Evolutionary conservation across 768 basidiomycete species (phyloP).

Genomic region (Mycena galericulata): DNA sequence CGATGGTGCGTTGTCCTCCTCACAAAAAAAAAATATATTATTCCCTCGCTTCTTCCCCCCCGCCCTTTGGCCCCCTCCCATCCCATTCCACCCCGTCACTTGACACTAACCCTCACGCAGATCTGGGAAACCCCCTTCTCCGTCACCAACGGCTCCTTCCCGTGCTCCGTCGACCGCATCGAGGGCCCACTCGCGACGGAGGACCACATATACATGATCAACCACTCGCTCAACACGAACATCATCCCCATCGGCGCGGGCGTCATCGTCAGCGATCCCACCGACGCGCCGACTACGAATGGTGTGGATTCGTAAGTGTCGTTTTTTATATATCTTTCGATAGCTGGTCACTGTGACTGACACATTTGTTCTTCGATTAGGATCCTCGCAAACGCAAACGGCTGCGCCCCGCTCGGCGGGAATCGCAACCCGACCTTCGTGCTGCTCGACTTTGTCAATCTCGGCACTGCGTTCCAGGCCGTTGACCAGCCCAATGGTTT

Average conservation of each 20-base stretch:
- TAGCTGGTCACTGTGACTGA: too few species aligned
- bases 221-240: slow-evolving; percentile 66
- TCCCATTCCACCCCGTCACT: neutral
- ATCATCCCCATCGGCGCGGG: slow-evolving; percentile 51
- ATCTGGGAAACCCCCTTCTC: slow-evolving; percentile 72
- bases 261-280: slow-evolving; percentile 53
- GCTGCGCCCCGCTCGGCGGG: slow-evolving; percentile 45
- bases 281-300: slow-evolving; percentile 46
- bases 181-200: slow-evolving; percentile 57
- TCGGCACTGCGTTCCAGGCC: slow-evolving; percentile 43
- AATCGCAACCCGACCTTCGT: slow-evolving; percentile 48
- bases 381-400: slow-evolving; percentile 41
- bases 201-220: slow-evolving; percentile 71
- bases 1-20: slow-evolving; percentile 42
- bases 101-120: slow-evolving; percentile 37
- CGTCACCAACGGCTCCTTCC: slow-evolving; percentile 61
- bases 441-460: slow-evolving; percentile 49
- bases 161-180: slow-evolving; percentile 66
- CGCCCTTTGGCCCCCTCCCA: too few species aligned
- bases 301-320: slow-evolving; percentile 14
- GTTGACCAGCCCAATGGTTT: slow-evolving; percentile 45
- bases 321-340: neutral
- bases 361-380: neutral
- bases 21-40: too few species aligned
- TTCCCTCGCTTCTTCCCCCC: too few species aligned